A percentile compares a stretch with the other conserved stretches of the same genome.
Evolutionary conservation across 345 rosid genomes (phyloP).

Genomic region (Crucihimalaya himalaica): DNA sequence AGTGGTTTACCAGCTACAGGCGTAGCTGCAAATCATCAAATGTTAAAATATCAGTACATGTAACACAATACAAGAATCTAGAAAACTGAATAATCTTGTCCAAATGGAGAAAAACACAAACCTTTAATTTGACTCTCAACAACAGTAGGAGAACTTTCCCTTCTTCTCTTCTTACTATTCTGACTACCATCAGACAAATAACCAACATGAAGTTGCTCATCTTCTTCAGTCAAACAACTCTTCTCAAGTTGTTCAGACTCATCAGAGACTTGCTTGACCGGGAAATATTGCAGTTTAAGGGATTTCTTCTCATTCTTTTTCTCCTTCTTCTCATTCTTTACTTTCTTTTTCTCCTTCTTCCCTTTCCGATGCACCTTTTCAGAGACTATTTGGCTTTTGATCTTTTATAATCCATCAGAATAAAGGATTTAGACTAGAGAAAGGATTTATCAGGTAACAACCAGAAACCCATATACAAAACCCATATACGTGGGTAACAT

Average conservation of each 20-base stretch:
- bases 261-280: slow-evolving; percentile 18
- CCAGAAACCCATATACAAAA: slow-evolving; percentile 24
- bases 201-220: slow-evolving; percentile 25
- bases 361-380: slow-evolving; percentile 29
- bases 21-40: background rate
- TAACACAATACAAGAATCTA: background rate
- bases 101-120: slow-evolving; percentile 5
- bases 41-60: background rate
- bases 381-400: slow-evolving; percentile 21
- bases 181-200: slow-evolving; percentile 52
- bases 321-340: slow-evolving; percentile 18
- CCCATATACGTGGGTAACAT: slow-evolving; percentile 24
- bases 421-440: slow-evolving; percentile 41
- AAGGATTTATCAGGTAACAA: slow-evolving; percentile 12
- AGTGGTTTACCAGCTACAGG: slow-evolving; percentile 50
- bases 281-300: background rate
- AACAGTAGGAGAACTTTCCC: slow-evolving; percentile 24
- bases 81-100: background rate
- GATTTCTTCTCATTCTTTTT: slow-evolving; percentile 19
- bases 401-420: slow-evolving; percentile 45
- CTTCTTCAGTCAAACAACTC: slow-evolving; percentile 35
- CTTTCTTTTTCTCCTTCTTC: slow-evolving; percentile 39
- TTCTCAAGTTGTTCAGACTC: slow-evolving; percentile 40
- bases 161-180: slow-evolving; percentile 51
- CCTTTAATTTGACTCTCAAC: slow-evolving; percentile 41